These are phyloP conservation scores for Ganoderma boninense DNA, from an alignment of 1,284 basidiomycete species.

Conservation along the genomic window DNA sequence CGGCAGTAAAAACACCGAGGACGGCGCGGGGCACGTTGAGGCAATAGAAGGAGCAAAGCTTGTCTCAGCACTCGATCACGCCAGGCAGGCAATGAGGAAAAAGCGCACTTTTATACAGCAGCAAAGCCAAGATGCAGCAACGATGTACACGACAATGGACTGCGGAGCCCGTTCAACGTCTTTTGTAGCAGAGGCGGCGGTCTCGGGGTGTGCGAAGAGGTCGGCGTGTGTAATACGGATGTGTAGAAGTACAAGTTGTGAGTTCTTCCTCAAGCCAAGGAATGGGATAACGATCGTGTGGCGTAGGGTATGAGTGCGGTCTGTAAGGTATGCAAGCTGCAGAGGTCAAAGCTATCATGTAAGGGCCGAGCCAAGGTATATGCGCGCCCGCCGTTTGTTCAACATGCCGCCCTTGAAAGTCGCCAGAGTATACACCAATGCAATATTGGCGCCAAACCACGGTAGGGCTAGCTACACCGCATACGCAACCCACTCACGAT, in stretches of 20 bases:
- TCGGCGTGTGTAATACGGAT: background rate
- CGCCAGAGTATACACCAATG: background rate
- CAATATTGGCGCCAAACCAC: background rate
- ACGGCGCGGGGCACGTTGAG: background rate
- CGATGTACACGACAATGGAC: slow-evolving; percentile 3
- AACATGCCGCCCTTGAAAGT: background rate
- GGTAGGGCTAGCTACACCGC: background rate
- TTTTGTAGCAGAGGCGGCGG: slow-evolving; percentile 1
- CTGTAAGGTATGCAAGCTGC: slow-evolving; percentile 16
- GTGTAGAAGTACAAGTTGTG: background rate
- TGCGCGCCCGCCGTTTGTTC: slow-evolving; percentile 10
- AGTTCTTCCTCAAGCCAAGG: background rate
- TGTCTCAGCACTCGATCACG: slow-evolving; percentile 5
- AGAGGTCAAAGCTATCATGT: background rate
- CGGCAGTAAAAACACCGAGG: background rate
- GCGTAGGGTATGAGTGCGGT: slow-evolving; percentile 9
- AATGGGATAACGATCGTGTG: background rate
- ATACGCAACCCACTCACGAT: background rate
- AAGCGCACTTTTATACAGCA: slow-evolving; percentile 24
- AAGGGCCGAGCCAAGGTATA: slow-evolving; percentile 10
- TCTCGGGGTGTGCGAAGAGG: background rate
- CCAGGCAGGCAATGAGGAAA: background rate
- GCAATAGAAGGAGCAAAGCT: background rate
- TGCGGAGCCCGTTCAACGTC: background rate
- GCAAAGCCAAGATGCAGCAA: slow-evolving; percentile 16